Evolutionary conservation across 306 rosid genomes (phyloP).

Genomic region (Cyclanthera cordifolia): DNA sequence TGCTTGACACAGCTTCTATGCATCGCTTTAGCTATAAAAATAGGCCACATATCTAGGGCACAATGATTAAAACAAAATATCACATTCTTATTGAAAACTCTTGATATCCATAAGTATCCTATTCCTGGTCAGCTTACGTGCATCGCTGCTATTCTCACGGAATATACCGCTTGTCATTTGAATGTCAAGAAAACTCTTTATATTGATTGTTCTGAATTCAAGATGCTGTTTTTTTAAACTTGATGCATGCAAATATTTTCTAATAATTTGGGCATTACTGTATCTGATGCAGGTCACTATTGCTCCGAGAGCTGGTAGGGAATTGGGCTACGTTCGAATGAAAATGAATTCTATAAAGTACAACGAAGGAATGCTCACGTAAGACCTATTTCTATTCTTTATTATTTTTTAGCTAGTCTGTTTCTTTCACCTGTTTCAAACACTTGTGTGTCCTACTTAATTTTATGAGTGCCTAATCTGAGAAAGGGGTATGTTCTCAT

Average conservation of each 20-base stretch:
- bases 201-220: constrained; percentile 2
- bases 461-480: background rate
- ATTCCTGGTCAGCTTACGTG: too few relatives aligned
- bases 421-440: constrained; percentile 8
- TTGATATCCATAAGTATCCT: too few relatives aligned
- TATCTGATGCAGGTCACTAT: constrained; percentile 56
- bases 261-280: background rate
- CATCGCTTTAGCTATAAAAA: background rate
- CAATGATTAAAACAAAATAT: background rate
- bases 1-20: background rate
- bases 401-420: constrained; percentile 4
- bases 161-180: too few relatives aligned
- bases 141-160: too few relatives aligned
- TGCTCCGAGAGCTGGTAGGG: constrained; percentile 99
- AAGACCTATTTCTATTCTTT: constrained; percentile 22
- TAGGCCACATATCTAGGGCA: background rate
- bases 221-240: background rate
- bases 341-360: constrained; percentile 72
- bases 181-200: background rate
- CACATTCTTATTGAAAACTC: background rate
- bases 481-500: background rate
- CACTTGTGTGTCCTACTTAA: background rate
- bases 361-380: constrained; percentile 84
- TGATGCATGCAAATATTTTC: background rate
- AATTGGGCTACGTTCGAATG: constrained; percentile 84